Evolutionary conservation across 2,329 filamentous ascomycete genomes (phyloP).

Genomic region (Pleurostoma richardsiae): DNA sequence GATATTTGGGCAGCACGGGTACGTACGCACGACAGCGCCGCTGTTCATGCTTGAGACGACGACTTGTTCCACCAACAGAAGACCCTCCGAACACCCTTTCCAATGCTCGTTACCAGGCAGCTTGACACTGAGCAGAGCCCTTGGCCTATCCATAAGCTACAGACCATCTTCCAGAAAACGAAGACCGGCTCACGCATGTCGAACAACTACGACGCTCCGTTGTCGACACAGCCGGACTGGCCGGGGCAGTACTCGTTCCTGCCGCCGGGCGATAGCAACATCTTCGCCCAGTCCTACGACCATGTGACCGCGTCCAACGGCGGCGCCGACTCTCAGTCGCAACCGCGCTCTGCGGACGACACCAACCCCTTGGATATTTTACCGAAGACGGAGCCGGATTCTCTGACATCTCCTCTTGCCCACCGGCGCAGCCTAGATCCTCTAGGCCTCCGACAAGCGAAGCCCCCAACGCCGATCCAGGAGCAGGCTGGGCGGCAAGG

Average conservation of each 20-base stretch:
- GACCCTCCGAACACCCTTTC: conserved; percentile 20
- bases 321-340: conserved; percentile 29
- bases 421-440: conserved; percentile 32
- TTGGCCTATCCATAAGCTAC: conserved; percentile 51
- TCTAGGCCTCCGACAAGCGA: conserved; percentile 34
- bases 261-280: conserved; percentile 35
- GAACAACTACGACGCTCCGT: conserved; percentile 45
- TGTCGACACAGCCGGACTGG: conserved; percentile 52
- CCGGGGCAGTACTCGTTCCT: conserved; percentile 49
- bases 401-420: conserved; percentile 23
- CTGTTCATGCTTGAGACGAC: neutral
- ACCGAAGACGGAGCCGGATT: conserved; percentile 45
- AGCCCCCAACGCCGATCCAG: conserved; percentile 29
- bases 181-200: conserved; percentile 50
- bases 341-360: conserved; percentile 29
- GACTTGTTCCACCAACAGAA: neutral
- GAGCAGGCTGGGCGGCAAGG: conserved; percentile 26
- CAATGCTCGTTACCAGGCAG: conserved; percentile 54
- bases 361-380: conserved; percentile 57
- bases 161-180: conserved; percentile 37
- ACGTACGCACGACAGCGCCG: no score
- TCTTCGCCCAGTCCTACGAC: conserved; percentile 40
- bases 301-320: conserved; percentile 29
- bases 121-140: conserved; percentile 47
- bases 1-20: no score